Percentiles rank a stretch among this genome's conserved stretches.
phyloP scores from a whole-genome alignment of 2,329 filamentous ascomycete genomes.

The Chaetomium sp. region DNA sequence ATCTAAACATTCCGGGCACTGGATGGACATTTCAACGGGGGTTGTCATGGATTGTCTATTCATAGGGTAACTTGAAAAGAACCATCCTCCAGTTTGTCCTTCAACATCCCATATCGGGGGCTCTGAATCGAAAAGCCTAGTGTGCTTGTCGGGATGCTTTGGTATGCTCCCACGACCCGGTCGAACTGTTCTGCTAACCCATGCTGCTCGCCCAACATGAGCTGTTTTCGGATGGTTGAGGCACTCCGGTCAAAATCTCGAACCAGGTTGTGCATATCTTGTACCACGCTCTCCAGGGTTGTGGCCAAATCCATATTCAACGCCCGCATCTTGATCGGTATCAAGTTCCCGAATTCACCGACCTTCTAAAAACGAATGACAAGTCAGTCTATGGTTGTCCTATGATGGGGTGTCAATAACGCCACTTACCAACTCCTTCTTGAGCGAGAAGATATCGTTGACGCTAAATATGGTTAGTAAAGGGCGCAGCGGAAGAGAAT shows the following conservation, averaged over 20 bases:
- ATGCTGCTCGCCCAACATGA: background rate
- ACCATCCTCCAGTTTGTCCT: constrained; percentile 14
- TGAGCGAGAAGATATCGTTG: constrained; percentile 21
- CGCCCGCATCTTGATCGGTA: constrained; percentile 14
- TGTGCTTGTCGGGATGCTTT: constrained; percentile 12
- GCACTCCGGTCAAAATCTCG: constrained; percentile 6
- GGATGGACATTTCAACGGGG: background rate
- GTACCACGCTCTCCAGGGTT: background rate
- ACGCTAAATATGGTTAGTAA: constrained; percentile 4
- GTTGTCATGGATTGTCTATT: background rate
- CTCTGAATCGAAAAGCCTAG: constrained; percentile 18
- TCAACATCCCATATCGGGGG: constrained; percentile 16
- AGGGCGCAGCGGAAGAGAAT: too few species aligned
- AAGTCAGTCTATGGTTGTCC: background rate
- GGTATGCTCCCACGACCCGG: constrained; percentile 11
- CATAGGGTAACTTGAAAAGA: constrained; percentile 16
- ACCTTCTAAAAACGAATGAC: constrained; percentile 8
- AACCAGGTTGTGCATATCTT: constrained; percentile 3
- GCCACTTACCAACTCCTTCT: constrained; percentile 19
- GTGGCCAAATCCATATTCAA: constrained; percentile 1
- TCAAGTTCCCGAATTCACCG: constrained; percentile 12
- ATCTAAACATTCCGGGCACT: background rate
- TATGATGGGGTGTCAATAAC: background rate
- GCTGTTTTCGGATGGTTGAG: background rate
- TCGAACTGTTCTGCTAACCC: background rate